Percentiles rank a stretch among this genome's conserved stretches.
Conservation (phyloP, 306 rosid genomes). For the Sicyos baderoa region DNA sequence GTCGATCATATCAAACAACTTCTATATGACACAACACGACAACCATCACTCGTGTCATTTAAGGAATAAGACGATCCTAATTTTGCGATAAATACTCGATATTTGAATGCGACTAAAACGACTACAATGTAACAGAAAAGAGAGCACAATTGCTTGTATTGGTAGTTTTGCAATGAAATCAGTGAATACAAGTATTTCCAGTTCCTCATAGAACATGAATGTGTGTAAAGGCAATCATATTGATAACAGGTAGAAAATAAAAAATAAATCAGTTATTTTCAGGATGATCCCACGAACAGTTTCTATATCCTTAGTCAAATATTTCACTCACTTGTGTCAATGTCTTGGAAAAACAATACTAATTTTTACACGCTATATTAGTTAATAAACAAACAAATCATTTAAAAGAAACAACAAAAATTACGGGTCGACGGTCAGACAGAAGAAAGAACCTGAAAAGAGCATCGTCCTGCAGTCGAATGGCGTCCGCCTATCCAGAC, state of each 20-base stretch:
- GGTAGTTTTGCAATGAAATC: too few species aligned
- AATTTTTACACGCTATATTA: conserved; percentile 15
- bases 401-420: conserved; percentile 7
- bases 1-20: too few species aligned
- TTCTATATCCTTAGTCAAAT: conserved; percentile 12
- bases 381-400: conserved; percentile 17
- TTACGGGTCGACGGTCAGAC: conserved; percentile 13
- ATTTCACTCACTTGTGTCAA: conserved; percentile 19
- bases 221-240: conserved; percentile 1
- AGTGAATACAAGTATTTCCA: background rate
- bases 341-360: conserved; percentile 13
- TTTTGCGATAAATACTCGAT: background rate
- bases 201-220: background rate
- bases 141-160: background rate
- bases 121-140: background rate
- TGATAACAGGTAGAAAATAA: conserved; percentile 6
- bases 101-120: background rate
- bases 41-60: too few species aligned
- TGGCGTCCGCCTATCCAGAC: conserved; percentile 20
- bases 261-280: background rate
- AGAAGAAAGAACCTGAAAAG: conserved; percentile 15
- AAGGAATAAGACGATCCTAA: too few species aligned
- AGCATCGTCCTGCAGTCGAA: background rate
- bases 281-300: conserved; percentile 14
- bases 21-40: too few species aligned